Evolutionary conservation across 805 yeast genomes (phyloP).

Genomic region (Wickerhamomyces silvicola): DNA sequence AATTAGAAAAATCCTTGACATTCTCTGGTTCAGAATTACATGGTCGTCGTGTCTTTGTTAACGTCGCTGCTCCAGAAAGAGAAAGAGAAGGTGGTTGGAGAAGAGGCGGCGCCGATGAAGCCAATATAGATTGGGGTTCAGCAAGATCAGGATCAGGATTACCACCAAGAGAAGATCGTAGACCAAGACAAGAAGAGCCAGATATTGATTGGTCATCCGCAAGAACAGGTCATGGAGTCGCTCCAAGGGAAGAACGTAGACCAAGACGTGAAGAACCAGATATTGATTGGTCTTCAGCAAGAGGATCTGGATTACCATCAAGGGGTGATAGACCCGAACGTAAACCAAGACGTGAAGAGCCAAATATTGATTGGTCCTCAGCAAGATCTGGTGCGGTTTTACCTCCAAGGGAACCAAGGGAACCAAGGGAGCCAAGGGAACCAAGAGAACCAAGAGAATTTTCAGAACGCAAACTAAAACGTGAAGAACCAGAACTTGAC

Average conservation of each 20-base stretch:
- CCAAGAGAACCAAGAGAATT: conserved; percentile 27
- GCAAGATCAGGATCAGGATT: conserved; percentile 43
- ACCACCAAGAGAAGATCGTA: conserved; percentile 31
- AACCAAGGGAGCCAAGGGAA: conserved; percentile 27
- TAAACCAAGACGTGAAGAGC: conserved; percentile 30
- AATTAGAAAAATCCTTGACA: conserved; percentile 65
- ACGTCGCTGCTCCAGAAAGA: conserved; percentile 71
- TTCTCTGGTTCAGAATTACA: conserved; percentile 63
- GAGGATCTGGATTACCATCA: conserved; percentile 24
- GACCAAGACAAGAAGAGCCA: conserved; percentile 43
- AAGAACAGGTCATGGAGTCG: conserved; percentile 30
- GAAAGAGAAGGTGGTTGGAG: conserved; percentile 32
- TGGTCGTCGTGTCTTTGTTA: conserved; percentile 65
- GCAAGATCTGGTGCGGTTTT: conserved; percentile 32
- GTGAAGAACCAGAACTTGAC: conserved; percentile 16
- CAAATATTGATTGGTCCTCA: conserved; percentile 43
- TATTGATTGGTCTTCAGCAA: conserved; percentile 41
- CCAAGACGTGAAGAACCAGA: conserved; percentile 33
- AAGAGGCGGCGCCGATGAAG: conserved; percentile 30
- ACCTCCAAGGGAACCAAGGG: conserved; percentile 25
- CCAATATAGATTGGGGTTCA: conserved; percentile 42
- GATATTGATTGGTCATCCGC: conserved; percentile 55
- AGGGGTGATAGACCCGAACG: conserved; percentile 23
- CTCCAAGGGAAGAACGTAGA: conserved; percentile 14
- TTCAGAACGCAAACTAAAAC: too few relatives aligned